A percentile compares a stretch with the other conserved stretches of the same genome.
These are phyloP conservation scores for Penicillium roqueforti DNA, from an alignment of 495 filamentous ascomycete genomes.

Conservation along the genomic window DNA sequence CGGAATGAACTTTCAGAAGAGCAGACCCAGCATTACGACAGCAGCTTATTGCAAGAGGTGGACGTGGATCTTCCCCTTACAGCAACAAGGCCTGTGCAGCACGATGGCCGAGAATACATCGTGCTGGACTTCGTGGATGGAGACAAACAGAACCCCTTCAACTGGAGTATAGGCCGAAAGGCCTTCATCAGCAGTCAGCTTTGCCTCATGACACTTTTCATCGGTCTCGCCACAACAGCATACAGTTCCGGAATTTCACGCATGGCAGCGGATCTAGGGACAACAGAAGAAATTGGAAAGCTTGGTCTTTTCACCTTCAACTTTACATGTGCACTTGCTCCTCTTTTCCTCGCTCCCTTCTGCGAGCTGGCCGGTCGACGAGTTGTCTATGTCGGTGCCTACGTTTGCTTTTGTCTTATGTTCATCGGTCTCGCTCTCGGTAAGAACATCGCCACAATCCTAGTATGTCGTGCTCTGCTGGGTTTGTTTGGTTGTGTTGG, in stretches of 20 bases:
- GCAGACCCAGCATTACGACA: constrained; percentile 21
- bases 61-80: constrained; percentile 43
- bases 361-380: constrained; percentile 41
- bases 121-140: constrained; percentile 37
- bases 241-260: constrained; percentile 41
- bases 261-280: constrained; percentile 38
- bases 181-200: constrained; percentile 41
- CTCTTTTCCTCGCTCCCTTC: constrained; percentile 43
- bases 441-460: constrained; percentile 65
- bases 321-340: constrained; percentile 39
- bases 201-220: constrained; percentile 46
- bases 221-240: constrained; percentile 46
- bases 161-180: constrained; percentile 37
- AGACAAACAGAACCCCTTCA: constrained; percentile 46
- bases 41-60: constrained; percentile 32
- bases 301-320: constrained; percentile 44
- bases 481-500: constrained; percentile 74
- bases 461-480: constrained; percentile 65
- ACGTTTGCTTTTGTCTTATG: constrained; percentile 37
- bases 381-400: constrained; percentile 38
- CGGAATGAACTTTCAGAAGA: constrained; percentile 17
- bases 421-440: constrained; percentile 42
- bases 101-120: constrained; percentile 32
- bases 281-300: constrained; percentile 34
- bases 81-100: constrained; percentile 23